Base-by-base conservation (phyloP, 495 filamentous ascomycete species). In the Poronia punctata region DNA sequence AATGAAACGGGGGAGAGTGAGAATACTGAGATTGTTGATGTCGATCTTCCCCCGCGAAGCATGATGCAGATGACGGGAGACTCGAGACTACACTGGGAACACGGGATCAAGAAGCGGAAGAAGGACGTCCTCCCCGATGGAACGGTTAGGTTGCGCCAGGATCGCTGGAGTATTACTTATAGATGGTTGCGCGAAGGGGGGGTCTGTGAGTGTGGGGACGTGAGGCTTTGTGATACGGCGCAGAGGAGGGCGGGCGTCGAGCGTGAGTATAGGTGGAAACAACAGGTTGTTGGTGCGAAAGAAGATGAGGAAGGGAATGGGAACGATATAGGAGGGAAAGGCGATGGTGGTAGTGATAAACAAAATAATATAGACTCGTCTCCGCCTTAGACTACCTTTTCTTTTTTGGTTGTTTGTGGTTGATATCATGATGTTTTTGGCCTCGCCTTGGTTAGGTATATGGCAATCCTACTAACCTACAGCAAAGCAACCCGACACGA, bases 31-130 rank as follows among this genome's bases (percentile, higher is more conserved):
- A 38, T 14, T 6, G 40, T 52, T 4, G 45, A 52, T 15, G 26
- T 52, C 20, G 50, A 53, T 33, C 42, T 53, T 3, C 26, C 24
- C 8, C 38, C 50, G 3, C 38, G 50, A 32, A 45, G 50, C 33
- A 53, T 53, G 50, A 49, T 53, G 50, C 18, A 53, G 46, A 53
- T 53, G 50, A 27, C 40, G 5, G 46, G 50, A 9, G 50, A 46
- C 15, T 44, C 50, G 1, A 30, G 50, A 3, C 19, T 53, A 38
- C 46, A 53, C 31, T 53, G 50, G 50, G 47, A 47, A 24, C 50
- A 53, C 21, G 46, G 50, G 21, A 53, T 53, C 35, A 53, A 38
- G 42, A 49, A 49, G 33, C 46, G 50, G 23, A 53, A 53, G 42
- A 53, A 43, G 24, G 50, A 53, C 37, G 43, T 47, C 2, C 42